Base-by-base conservation (phyloP, 345 rosid genomes). In the Limnanthes douglasii region DNA sequence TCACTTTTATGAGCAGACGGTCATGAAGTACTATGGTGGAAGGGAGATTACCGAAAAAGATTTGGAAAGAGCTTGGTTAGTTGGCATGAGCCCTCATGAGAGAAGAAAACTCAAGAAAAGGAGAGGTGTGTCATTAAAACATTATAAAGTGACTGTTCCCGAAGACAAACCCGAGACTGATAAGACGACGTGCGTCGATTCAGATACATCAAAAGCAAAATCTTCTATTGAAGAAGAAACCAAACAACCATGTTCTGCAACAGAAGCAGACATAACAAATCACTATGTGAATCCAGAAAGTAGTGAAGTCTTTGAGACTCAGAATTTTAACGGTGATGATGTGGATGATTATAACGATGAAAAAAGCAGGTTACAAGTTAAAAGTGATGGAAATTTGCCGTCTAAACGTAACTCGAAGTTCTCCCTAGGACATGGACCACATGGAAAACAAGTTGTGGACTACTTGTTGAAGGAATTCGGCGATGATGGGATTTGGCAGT, bases 391-490 rank as follows among this genome's bases (percentile, higher is more conserved):
- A 19, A 65, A 35, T 29, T 35, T 18, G 12, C 18, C 43, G 18
- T 56, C 67, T 30, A 68, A 46, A 40, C 72, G 50, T 32, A 70
- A 73, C 50, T 60, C 78, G 30, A 83, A 74, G 31, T 53, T 76
- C 20, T 88, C 97, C 12, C 52, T 90, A 51, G 98, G 98, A 51
- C 98, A 84, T 67, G 98, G 98, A 40, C 95, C 94, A 1, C 94
- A 84, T 32, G 98, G 98, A 34, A 70, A 77, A 53, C 84, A 70
- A 57, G 85, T 80, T 37, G 96, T 90, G 5, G 83, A 77, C 55
- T 59, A 56, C 50, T 42, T 90, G 20, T 39, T 90, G 28, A 57
- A 31, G 41, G 69, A 74, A 54, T 39, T 47, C 20, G 94, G 92
- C 27, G 98, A 84, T 24, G 78, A 66, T 18, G 98, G 98, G 13